A percentile compares a stretch with the other conserved stretches of the same genome.
These are phyloP conservation scores for Sporothrix pseudoabietina DNA, from an alignment of 2,329 filamentous ascomycete species.

Conservation along the genomic window DNA sequence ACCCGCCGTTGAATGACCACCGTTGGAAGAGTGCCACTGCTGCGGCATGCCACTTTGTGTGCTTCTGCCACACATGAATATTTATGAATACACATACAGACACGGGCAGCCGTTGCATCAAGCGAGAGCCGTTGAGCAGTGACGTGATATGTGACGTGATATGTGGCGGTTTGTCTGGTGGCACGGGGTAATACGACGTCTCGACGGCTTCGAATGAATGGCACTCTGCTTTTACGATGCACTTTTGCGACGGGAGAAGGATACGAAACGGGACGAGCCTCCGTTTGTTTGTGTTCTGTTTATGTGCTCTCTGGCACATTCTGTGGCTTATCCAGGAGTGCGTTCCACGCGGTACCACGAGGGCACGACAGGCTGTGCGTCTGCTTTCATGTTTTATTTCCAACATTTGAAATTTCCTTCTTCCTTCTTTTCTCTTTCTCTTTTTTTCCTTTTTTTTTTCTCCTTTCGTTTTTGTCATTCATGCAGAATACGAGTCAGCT, in stretches of 20 bases:
- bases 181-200: not conserved
- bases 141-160: not conserved
- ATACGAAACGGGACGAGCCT: not conserved
- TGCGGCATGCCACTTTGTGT: slow-evolving; percentile 1
- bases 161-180: not conserved
- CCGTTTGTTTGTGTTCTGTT: not conserved
- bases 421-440: not conserved
- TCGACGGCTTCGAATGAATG: too few species aligned
- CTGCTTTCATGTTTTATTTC: not conserved
- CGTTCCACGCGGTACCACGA: not conserved
- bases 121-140: not conserved
- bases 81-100: too few species aligned
- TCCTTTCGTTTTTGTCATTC: not conserved
- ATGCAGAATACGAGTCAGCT: not conserved
- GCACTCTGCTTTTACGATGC: not conserved
- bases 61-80: not conserved
- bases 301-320: not conserved
- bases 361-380: not conserved
- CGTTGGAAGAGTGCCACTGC: not conserved
- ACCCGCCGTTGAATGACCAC: not conserved
- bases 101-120: slow-evolving; percentile 10
- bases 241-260: not conserved
- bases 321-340: not conserved
- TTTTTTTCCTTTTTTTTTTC: not conserved
- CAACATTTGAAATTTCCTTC: not conserved